These are phyloP conservation scores for Lasiosphaeris hirsuta DNA, from an alignment of 495 filamentous ascomycete species.

Conservation along the genomic window DNA sequence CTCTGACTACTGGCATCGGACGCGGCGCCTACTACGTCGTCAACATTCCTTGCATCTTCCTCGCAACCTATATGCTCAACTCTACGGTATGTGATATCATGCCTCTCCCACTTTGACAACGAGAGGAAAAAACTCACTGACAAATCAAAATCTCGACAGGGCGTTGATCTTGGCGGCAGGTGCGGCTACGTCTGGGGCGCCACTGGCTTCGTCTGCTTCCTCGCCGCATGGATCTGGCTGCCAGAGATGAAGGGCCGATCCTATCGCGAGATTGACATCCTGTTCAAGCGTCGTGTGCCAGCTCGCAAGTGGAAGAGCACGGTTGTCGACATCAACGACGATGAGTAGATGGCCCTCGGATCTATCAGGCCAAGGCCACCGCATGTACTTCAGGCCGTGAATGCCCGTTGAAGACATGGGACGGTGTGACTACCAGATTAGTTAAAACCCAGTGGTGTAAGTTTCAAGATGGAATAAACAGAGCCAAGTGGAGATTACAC, in stretches of 20 bases:
- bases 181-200: conserved; percentile 45
- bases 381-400: no score
- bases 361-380: no score
- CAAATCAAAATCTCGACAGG: conserved; percentile 23
- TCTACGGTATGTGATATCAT: conserved; percentile 24
- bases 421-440: no score
- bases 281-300: conserved; percentile 43
- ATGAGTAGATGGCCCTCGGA: conserved; percentile 44
- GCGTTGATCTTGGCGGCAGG: conserved; percentile 49
- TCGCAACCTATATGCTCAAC: conserved; percentile 51
- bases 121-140: conserved; percentile 19
- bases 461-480: no score
- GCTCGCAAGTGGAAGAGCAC: conserved; percentile 54
- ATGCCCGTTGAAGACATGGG: no score
- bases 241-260: conserved; percentile 35
- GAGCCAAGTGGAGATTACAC: no score
- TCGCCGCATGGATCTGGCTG: conserved; percentile 33
- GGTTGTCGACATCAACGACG: conserved; percentile 48
- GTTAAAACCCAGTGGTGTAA: no score
- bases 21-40: conserved; percentile 52
- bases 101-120: no score
- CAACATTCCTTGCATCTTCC: conserved; percentile 54
- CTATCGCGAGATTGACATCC: conserved; percentile 36
- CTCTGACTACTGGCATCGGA: conserved; percentile 55
- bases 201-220: conserved; percentile 28